Evolutionary conservation across 1,284 basidiomycete species (phyloP).

Genomic region (Sporisorium scitamineum): DNA sequence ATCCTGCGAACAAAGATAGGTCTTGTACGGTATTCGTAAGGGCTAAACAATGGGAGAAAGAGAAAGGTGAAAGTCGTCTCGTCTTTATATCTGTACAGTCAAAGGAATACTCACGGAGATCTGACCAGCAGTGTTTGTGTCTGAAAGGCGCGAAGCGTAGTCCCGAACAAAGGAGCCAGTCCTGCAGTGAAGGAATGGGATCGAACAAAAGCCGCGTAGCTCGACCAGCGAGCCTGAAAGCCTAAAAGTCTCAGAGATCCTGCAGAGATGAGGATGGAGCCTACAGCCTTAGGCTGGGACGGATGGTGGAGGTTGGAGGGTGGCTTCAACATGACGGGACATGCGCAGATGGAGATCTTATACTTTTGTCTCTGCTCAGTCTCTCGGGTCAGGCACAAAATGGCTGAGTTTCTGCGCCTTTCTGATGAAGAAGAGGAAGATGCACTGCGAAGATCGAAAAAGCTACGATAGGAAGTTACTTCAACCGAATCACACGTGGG

Average conservation of each 20-base stretch:
- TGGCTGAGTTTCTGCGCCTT: neutral
- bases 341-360: neutral
- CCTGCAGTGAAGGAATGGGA: neutral
- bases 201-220: neutral
- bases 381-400: conserved; percentile 9
- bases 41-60: neutral
- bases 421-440: neutral
- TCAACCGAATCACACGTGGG: conserved; percentile 22
- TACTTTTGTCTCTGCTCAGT: neutral
- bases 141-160: neutral
- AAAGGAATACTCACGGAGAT: conserved; percentile 20
- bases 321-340: neutral
- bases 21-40: neutral
- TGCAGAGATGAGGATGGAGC: neutral
- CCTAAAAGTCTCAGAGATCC: neutral
- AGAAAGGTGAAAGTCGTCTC: neutral
- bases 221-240: conserved; percentile 28
- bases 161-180: conserved; percentile 9
- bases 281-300: neutral
- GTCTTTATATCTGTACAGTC: neutral
- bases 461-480: conserved; percentile 15
- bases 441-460: neutral
- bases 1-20: neutral
- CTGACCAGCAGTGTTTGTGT: conserved; percentile 9
- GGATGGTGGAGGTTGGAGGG: neutral